These are phyloP conservation scores for Gyrodon lividus DNA, from an alignment of 768 basidiomycete species.

Conservation along the genomic window DNA sequence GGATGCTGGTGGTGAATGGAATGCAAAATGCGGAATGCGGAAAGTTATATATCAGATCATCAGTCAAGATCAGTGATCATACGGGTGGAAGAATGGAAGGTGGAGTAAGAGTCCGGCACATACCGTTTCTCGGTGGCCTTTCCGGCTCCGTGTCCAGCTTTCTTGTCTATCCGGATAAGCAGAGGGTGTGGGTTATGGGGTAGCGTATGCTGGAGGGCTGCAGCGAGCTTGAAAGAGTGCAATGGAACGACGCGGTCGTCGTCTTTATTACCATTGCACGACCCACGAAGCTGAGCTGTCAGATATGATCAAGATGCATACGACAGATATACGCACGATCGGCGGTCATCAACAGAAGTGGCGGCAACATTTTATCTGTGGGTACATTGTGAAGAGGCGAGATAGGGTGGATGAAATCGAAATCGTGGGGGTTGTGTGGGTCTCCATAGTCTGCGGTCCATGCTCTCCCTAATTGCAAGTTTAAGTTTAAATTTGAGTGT, in stretches of 20 bases:
- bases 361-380: conserved; percentile 56
- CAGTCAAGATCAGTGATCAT: background rate
- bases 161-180: conserved; percentile 74
- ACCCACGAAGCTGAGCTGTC: background rate
- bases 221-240: conserved; percentile 82
- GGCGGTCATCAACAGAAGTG: conserved; percentile 76
- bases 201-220: conserved; percentile 67
- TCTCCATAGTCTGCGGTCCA: conserved; percentile 83
- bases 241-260: conserved; percentile 86
- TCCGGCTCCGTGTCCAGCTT: conserved; percentile 79
- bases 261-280: conserved; percentile 39
- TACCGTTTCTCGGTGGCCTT: conserved; percentile 73
- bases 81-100: background rate
- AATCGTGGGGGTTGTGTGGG: conserved; percentile 71
- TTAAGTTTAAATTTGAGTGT: conserved; percentile 10
- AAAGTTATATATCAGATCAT: conserved; percentile 14
- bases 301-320: background rate
- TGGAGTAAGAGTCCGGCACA: background rate
- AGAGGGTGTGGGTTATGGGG: conserved; percentile 71
- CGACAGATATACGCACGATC: conserved; percentile 56
- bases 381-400: conserved; percentile 84
- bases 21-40: background rate
- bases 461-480: conserved; percentile 48
- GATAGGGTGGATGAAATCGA: conserved; percentile 80
- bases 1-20: conserved; percentile 48